Evolutionary conservation across 2,329 filamentous ascomycete species (phyloP).

Genomic region (Botryotinia narcissicola): DNA sequence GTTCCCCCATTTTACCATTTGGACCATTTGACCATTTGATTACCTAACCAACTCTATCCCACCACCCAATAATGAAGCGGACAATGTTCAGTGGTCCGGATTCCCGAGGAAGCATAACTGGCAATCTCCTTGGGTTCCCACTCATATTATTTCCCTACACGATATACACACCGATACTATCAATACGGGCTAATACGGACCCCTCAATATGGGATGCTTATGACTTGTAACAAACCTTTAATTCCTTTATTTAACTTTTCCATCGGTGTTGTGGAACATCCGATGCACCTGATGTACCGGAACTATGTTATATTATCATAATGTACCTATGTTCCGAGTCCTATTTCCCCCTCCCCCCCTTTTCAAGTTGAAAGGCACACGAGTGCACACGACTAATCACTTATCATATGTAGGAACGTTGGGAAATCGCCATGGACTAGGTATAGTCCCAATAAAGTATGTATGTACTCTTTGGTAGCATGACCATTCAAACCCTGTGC

Average conservation of each 20-base stretch:
- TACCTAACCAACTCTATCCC: background rate
- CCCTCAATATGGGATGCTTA: background rate
- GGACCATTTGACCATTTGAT: background rate
- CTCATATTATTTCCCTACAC: background rate
- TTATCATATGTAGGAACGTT: background rate
- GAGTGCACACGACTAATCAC: background rate
- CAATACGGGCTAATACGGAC: background rate
- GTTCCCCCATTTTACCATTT: background rate
- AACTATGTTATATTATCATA: background rate
- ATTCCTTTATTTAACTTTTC: background rate
- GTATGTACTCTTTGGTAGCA: background rate
- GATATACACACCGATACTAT: background rate
- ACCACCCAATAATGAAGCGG: background rate
- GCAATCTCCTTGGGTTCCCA: slow-evolving; percentile 2
- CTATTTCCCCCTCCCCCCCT: background rate
- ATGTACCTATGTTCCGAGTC: background rate
- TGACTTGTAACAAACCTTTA: background rate
- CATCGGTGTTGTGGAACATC: background rate
- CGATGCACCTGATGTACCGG: background rate
- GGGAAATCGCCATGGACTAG: background rate
- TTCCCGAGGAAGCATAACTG: background rate
- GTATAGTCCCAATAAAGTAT: background rate
- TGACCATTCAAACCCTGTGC: background rate
- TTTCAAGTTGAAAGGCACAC: background rate
- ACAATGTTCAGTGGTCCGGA: background rate